Evolutionary conservation across 345 rosid species (phyloP), one percentile per base, ranked within the genome.

Genomic region (Boechera retrofracta): DNA sequence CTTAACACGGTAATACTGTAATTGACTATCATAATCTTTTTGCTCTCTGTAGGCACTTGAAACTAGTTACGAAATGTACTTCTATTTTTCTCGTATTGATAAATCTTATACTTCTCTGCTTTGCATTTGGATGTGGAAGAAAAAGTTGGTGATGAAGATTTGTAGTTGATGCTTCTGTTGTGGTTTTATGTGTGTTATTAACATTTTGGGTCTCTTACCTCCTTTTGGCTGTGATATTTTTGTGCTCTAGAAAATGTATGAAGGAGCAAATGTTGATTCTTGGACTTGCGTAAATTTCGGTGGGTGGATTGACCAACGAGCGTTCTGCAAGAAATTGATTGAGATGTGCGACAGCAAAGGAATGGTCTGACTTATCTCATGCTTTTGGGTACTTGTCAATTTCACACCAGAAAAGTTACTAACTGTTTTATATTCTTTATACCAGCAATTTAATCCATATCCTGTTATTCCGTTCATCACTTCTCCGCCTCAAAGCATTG

Each of bases 221-320:
- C 10, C 7, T 49, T 29, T 44, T 42, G 15, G 31, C n/a, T 68
- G 21, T 61, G 24, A 24, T 73, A 5, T n/a, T 49, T 32, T 56
- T 74, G 9, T 74, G 53, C 36, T 75, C 56, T 67, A 94, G 98
- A 90, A 89, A 92, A 83, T 94, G 97, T 49, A 90, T n/a, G 82
- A 89, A 71, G 95, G 97, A 60, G 94, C 89, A 8, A 83, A 10
- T n/a, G 89, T 94, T 5, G 83, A 77, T 3, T 76, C 24, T 13
- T 94, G 97, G 97, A 67, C 91, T 0, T 89, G 94, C 62, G 79
- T 89, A 4, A 85, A 60, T 72, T 94, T 94, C 74, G 82, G 93
- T 0, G 4, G 12, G 0, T 55, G 61, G 8, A 21, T 80, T 21
- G 48, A 52, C 0, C 52, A 1, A 10, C 4, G 0, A 6, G 79